These are phyloP conservation scores for Naegleria fowleri DNA, from an alignment of 208 protist species.

Conservation along the genomic window DNA sequence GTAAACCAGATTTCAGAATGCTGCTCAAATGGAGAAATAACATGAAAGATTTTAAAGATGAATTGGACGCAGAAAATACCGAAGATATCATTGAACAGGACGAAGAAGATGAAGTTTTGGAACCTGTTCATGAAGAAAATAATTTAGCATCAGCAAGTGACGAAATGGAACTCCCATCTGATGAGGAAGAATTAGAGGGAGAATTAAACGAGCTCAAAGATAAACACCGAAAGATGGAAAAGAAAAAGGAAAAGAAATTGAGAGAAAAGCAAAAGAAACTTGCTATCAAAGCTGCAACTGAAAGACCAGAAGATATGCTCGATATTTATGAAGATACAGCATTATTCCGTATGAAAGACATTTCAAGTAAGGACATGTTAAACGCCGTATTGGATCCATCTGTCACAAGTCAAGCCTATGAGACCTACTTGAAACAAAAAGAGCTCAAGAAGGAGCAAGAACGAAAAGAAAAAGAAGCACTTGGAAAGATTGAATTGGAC, in stretches of 20 bases:
- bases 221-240: constrained; percentile 46
- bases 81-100: constrained; percentile 31
- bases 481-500: background rate
- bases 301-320: constrained; percentile 21
- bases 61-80: constrained; percentile 28
- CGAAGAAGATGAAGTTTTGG: constrained; percentile 41
- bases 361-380: background rate
- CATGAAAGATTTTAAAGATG: constrained; percentile 61
- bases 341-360: background rate
- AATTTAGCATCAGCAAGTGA: constrained; percentile 31
- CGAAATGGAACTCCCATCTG: constrained; percentile 21
- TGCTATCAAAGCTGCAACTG: constrained; percentile 33
- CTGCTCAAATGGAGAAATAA: constrained; percentile 87
- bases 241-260: constrained; percentile 54
- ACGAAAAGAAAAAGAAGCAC: background rate
- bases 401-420: background rate
- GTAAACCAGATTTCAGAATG: constrained; percentile 78
- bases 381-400: background rate
- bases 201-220: constrained; percentile 74
- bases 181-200: constrained; percentile 59
- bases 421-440: background rate
- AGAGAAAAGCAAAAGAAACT: constrained; percentile 65
- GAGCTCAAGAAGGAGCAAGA: background rate
- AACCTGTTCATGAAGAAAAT: constrained; percentile 1
- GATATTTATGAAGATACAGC: constrained; percentile 31